A percentile compares a stretch with the other conserved stretches of the same genome.
Evolutionary conservation across 2,329 filamentous ascomycete species (phyloP).

Genomic region (Thelonectria blattea): DNA sequence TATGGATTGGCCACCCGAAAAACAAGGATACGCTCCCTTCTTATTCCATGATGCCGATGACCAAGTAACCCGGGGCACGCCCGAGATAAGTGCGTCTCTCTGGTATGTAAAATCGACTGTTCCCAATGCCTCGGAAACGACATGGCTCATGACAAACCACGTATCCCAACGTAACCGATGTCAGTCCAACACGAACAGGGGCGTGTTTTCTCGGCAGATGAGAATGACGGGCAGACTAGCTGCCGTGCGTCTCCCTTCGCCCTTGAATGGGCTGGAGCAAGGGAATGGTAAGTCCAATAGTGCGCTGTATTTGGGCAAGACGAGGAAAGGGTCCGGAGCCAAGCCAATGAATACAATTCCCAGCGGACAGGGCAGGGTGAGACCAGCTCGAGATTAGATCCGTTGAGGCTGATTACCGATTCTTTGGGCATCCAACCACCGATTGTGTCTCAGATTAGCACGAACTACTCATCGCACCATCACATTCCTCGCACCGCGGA

Average conservation of each 20-base stretch:
- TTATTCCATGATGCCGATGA: too few species aligned
- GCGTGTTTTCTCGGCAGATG: too few species aligned
- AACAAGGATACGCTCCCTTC: too few species aligned
- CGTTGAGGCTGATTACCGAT: not conserved
- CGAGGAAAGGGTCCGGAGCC: conserved; percentile 26
- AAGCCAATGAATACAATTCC: conserved; percentile 28
- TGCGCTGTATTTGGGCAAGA: conserved; percentile 18
- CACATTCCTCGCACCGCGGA: conserved; percentile 32
- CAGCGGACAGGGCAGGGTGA: conserved; percentile 33
- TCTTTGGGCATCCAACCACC: conserved; percentile 3
- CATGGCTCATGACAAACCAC: too few species aligned
- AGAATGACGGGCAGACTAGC: too few species aligned
- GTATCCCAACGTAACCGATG: too few species aligned
- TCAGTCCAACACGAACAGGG: too few species aligned
- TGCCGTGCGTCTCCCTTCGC: too few species aligned
- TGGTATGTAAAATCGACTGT: too few species aligned
- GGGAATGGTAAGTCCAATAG: conserved; percentile 33
- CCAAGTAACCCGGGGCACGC: not conserved
- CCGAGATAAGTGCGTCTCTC: not conserved
- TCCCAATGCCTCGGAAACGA: too few species aligned
- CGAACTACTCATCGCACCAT: conserved; percentile 15
- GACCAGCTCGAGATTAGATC: conserved; percentile 7
- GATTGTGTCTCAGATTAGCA: conserved; percentile 25
- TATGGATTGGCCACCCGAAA: too few species aligned
- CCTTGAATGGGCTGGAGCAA: conserved; percentile 2